Conservation (phyloP, 2,329 filamentous ascomycete genomes). For the Fonsecaea nubica region DNA sequence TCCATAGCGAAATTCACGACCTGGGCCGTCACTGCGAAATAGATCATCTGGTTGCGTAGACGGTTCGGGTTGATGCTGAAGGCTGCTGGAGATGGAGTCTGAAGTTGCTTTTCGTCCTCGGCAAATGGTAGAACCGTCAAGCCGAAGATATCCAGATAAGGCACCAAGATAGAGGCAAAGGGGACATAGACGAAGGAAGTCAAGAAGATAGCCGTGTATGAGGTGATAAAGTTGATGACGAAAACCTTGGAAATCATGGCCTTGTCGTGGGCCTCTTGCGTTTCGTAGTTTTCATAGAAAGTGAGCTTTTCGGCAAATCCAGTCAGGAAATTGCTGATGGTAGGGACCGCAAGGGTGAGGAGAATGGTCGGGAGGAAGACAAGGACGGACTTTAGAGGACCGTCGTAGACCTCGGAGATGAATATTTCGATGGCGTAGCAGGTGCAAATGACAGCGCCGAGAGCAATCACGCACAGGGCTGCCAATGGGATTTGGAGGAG, state of each 20-base stretch:
- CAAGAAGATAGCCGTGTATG: constrained; percentile 88
- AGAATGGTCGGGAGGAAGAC: constrained; percentile 89
- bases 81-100: constrained; percentile 58
- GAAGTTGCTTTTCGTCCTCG: constrained; percentile 74
- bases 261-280: constrained; percentile 79
- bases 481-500: constrained; percentile 85
- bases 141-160: constrained; percentile 83
- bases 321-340: constrained; percentile 77
- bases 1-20: constrained; percentile 87
- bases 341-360: constrained; percentile 79
- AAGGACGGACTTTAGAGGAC: constrained; percentile 83
- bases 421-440: constrained; percentile 96
- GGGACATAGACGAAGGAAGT: constrained; percentile 95
- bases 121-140: constrained; percentile 76
- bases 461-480: constrained; percentile 70
- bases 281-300: constrained; percentile 90
- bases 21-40: constrained; percentile 93
- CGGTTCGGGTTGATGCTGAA: constrained; percentile 85
- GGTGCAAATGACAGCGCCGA: constrained; percentile 81
- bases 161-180: constrained; percentile 82
- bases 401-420: constrained; percentile 90
- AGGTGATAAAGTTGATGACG: constrained; percentile 94
- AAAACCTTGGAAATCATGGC: constrained; percentile 93
- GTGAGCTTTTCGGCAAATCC: constrained; percentile 77
- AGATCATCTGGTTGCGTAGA: constrained; percentile 89